Evolutionary conservation across 306 rosid species (phyloP).

Genomic region (Medicago lupulina): DNA sequence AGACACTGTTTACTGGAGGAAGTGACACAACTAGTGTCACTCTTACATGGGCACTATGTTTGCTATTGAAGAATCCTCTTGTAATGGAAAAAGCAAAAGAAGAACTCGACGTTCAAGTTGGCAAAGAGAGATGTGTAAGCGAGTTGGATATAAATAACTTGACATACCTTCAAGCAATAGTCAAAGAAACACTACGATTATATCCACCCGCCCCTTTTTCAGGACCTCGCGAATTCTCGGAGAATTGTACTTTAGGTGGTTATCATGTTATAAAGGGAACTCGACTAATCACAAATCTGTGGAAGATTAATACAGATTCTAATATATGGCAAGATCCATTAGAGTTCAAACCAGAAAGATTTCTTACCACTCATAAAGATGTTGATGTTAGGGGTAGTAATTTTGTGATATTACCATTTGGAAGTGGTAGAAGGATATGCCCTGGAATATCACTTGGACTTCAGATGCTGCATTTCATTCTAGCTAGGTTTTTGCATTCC

Average conservation of each 20-base stretch:
- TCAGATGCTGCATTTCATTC: constrained; percentile 13
- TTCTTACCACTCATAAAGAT: constrained; percentile 40
- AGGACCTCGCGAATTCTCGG: constrained; percentile 9
- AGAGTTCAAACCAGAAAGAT: constrained; percentile 44
- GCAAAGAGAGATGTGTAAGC: background rate
- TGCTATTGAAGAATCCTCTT: constrained; percentile 10
- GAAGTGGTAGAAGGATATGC: constrained; percentile 43
- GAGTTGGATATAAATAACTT: constrained; percentile 27
- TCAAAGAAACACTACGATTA: constrained; percentile 39
- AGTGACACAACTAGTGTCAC: background rate
- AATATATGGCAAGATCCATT: constrained; percentile 32
- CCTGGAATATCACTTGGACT: constrained; percentile 22
- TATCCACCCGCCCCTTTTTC: background rate
- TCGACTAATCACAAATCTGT: constrained; percentile 17
- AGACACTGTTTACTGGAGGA: background rate
- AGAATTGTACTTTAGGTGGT: constrained; percentile 23
- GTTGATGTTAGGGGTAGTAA: constrained; percentile 35
- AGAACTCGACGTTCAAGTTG: constrained; percentile 35
- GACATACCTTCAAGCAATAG: constrained; percentile 34
- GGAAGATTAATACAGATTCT: constrained; percentile 32
- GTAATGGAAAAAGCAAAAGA: constrained; percentile 18
- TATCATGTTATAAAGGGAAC: constrained; percentile 32
- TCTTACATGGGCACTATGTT: constrained; percentile 29
- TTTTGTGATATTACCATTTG: constrained; percentile 45
- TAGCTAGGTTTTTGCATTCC: constrained; percentile 37